Evolutionary conservation across 495 filamentous ascomycete genomes (phyloP), one percentile per base, ranked within the genome.

Genomic region (Talaromyces borbonicus): DNA sequence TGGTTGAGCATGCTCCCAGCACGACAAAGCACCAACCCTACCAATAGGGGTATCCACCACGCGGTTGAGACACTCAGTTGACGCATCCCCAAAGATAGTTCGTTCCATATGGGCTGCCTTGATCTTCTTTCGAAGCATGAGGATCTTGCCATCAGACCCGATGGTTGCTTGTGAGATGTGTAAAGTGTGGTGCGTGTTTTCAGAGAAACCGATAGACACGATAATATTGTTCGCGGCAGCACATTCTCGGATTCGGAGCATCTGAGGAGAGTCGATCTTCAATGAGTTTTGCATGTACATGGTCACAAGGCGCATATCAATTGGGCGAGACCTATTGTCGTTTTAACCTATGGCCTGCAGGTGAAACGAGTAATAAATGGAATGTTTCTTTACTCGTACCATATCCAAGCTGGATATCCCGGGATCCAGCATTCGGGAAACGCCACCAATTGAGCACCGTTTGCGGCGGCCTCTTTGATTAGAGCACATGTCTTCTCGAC

Each of bases 81-180:
- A 61, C 0, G 63, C 67, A 51, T 83, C 77, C 0, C 78, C 78
- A 40, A 75, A 81, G 25, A 81, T 59, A 0, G 76, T 77, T 5
- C 77, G 68, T 54, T 83, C 78, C 67, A 80, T 72, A 47, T 81
- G 78, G 19, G 77, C 81, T 0, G 75, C 63, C 56, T 83, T 81
- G 36, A 80, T 60, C 62, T 81, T 81, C 8, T 72, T 57, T 0
- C 77, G 66, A 12, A 58, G 54, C 24, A 66, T 58, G 4, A 61
- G 45, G 19, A 80, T 54, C 12, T 65, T 56, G 1, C 78, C 78
- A 15, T 66, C 57, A 0, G 60, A 33, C 0, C 52, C 60, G 46
- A 81, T 77, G 33, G 74, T 62, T 5, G 61, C 64, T 52, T 83
- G 78, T 0, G 77, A 56, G 40, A 80, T 80, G 54, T 80, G 81